These are phyloP conservation scores for Amaranthus cruentus DNA, from an alignment of 148 eudicot genomes.

Conservation along the genomic window DNA sequence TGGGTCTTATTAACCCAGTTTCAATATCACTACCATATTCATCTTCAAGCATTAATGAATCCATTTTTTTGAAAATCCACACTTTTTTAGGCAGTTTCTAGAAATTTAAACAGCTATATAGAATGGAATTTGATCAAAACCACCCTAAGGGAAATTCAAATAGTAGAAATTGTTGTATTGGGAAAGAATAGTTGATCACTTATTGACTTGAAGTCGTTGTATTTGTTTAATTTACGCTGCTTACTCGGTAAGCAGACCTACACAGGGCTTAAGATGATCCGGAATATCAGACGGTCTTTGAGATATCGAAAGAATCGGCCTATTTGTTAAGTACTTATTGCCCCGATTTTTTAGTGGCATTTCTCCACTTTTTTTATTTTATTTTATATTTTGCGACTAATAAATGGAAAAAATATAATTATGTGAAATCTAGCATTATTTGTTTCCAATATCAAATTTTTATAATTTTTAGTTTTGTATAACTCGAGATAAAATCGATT, in stretches of 20 bases:
- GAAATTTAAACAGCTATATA: background rate
- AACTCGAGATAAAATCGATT: no score
- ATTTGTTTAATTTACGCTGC: background rate
- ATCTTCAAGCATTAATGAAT: conserved; percentile 23
- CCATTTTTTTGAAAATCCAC: conserved; percentile 13
- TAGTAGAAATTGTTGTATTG: background rate
- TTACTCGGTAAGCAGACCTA: background rate
- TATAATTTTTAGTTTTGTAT: no score
- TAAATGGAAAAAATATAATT: no score
- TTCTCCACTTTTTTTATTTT: no score
- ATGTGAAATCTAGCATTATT: no score
- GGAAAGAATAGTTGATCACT: background rate
- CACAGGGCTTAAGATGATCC: no score
- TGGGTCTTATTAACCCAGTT: conserved; percentile 10
- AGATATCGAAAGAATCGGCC: no score
- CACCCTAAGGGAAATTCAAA: background rate
- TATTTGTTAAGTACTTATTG: no score
- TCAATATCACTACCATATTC: conserved; percentile 17
- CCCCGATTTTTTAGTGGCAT: no score
- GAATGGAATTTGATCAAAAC: background rate
- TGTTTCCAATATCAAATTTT: no score
- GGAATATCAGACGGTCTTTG: no score
- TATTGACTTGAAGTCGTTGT: background rate
- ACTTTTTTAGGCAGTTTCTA: background rate
- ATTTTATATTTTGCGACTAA: no score